Evolutionary conservation across 352 stramenopile species (phyloP).

Genomic region (Pythium phragmiticola): DNA sequence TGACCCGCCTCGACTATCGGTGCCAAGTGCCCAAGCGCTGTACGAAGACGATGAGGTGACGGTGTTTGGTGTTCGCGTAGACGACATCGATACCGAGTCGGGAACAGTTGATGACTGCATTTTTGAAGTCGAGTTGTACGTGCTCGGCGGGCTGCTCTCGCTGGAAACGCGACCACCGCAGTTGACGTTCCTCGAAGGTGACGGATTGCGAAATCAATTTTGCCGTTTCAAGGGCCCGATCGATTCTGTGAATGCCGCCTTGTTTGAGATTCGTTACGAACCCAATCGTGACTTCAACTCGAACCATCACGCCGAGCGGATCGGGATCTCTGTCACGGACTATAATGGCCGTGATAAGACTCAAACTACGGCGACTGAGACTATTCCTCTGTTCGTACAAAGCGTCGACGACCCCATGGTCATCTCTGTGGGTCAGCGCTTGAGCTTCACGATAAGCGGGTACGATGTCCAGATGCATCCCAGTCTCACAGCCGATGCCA

Average conservation of each 20-base stretch:
- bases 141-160: constrained; percentile 47
- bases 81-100: constrained; percentile 52
- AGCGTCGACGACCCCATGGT: constrained; percentile 43
- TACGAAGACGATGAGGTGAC: constrained; percentile 59
- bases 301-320: constrained; percentile 50
- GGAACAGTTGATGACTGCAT: constrained; percentile 29
- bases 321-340: constrained; percentile 58
- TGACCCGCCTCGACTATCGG: constrained; percentile 48
- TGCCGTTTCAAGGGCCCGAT: constrained; percentile 56
- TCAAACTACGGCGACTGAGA: constrained; percentile 37
- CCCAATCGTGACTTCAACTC: constrained; percentile 78
- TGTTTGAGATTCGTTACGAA: constrained; percentile 75
- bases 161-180: constrained; percentile 16
- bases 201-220: constrained; percentile 48
- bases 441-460: constrained; percentile 37
- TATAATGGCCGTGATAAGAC: constrained; percentile 58
- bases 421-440: constrained; percentile 35
- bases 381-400: constrained; percentile 45
- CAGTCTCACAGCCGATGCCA: constrained; percentile 17
- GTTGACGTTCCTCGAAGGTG: constrained; percentile 50
- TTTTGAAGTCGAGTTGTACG: constrained; percentile 64
- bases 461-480: constrained; percentile 40
- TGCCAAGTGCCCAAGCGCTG: constrained; percentile 49
- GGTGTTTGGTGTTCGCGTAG: constrained; percentile 64
- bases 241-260: constrained; percentile 52